Conservation (phyloP, 345 rosid genomes). For the Corchorus olitorius region DNA sequence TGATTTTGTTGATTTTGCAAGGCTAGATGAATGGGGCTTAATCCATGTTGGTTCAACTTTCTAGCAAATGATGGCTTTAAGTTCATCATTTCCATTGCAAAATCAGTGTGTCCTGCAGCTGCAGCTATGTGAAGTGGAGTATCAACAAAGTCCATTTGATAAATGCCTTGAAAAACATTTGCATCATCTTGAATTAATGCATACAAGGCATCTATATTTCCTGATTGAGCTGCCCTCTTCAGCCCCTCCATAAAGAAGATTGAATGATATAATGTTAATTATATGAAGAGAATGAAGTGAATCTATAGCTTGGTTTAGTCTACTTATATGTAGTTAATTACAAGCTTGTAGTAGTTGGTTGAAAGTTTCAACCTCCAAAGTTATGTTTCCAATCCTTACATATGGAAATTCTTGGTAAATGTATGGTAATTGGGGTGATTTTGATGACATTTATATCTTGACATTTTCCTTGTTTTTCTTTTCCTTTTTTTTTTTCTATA, state of each 20-base stretch:
- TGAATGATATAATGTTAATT: too few species aligned
- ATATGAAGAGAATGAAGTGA: too few species aligned
- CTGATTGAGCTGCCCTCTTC: conserved; percentile 16
- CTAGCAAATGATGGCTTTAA: conserved; percentile 40
- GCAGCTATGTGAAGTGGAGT: conserved; percentile 44
- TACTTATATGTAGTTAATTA: too few species aligned
- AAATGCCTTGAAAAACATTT: conserved; percentile 17
- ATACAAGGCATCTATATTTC: conserved; percentile 31
- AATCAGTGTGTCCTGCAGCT: conserved; percentile 28
- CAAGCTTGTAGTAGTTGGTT: too few species aligned
- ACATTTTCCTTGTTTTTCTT: too few species aligned
- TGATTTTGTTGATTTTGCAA: conserved; percentile 12
- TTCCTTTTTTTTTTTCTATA: too few species aligned
- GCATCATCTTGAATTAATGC: conserved; percentile 25
- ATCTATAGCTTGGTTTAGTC: too few species aligned
- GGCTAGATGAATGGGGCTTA: conserved; percentile 39
- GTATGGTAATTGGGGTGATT: too few species aligned
- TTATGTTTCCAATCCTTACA: too few species aligned
- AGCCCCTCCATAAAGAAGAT: background rate
- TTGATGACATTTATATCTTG: too few species aligned
- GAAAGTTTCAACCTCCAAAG: too few species aligned
- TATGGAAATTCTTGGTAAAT: too few species aligned
- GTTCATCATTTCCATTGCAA: conserved; percentile 33
- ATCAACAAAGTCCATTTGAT: conserved; percentile 27
- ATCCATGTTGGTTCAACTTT: conserved; percentile 32